Base-by-base conservation (phyloP, 495 filamentous ascomycete genomes). In the Amorphotheca resinae region DNA sequence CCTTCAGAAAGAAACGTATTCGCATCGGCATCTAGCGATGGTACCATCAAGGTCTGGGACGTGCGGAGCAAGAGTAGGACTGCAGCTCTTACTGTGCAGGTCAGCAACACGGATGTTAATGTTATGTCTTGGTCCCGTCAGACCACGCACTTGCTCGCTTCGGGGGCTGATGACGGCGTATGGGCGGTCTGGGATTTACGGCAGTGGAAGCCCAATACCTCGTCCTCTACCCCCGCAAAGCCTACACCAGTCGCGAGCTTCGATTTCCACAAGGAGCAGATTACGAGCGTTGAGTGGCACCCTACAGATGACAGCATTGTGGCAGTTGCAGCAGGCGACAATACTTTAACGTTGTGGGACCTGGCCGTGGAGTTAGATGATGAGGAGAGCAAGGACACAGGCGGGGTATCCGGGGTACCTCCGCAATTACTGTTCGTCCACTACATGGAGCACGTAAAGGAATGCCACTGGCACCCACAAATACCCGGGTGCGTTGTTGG, bases 141-240 rank as follows among this genome's bases (percentile, higher is more conserved):
- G 57, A 93, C 86, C 1, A 75, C 77, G 15, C 83, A 95, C 58
- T 75, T 98, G 4, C 76, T 98, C 9, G 87, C 91, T 0, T 88
- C 88, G 2, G 91, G 91, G 18, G 86, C 84, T 22, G 91, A 98
- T 53, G 87, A 95, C 56, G 91, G 91, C 4, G 78, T 80, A 22
- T 96, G 88, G 87, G 86, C 76, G 0, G 87, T 95, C 9, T 98
- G 91, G 91, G 91, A 98, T 61, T 62, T 98, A 51, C 74, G 91
- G 44, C 82, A 89, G 52, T 96, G 91, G 82, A 94, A 93, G 63
- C 79, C 83, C 1, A 70, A 66, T 49, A 57, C 61, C 14, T 42
- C 59, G 35, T 54, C 68, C 0, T 57, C 58, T 18, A 36, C 44
- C 2, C 56, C 56, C 22, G 46, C 57, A 12, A 70, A 68, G 46